Percentiles rank a stretch among this genome's conserved stretches.
Evolutionary conservation across 441 rosid genomes (phyloP).

Genomic region (Adansonia rubrostipa): DNA sequence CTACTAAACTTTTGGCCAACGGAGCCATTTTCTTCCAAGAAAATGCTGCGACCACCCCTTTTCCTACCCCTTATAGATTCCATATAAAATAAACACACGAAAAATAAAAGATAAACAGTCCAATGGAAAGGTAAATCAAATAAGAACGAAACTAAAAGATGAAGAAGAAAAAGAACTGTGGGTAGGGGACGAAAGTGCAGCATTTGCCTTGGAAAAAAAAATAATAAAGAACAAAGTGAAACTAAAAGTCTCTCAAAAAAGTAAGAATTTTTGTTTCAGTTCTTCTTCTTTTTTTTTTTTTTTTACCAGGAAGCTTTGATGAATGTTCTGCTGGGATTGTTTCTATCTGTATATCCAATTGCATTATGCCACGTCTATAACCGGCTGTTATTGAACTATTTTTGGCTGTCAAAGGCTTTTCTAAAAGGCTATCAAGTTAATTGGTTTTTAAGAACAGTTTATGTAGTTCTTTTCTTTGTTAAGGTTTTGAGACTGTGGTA

Average conservation of each 20-base stretch:
- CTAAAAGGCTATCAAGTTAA: neutral
- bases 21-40: conserved; percentile 35
- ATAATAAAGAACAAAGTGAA: neutral
- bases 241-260: neutral
- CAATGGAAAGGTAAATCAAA: conserved; percentile 22
- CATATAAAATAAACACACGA: neutral
- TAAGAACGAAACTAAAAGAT: conserved; percentile 22
- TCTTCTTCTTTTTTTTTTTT: neutral
- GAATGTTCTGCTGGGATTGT: neutral
- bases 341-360: neutral
- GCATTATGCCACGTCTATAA: neutral
- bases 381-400: neutral
- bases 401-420: neutral
- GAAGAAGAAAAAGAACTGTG: neutral
- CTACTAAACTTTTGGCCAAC: conserved; percentile 36
- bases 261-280: neutral
- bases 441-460: neutral
- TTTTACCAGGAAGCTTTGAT: neutral
- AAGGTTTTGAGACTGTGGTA: conserved; percentile 5
- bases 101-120: neutral
- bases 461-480: neutral
- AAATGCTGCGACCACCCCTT: conserved; percentile 26
- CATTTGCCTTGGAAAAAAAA: neutral
- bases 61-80: conserved; percentile 12
- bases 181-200: neutral